Evolutionary conservation across 2,329 filamentous ascomycete genomes (phyloP), one percentile per base, ranked within the genome.

Genomic region (Ophiostoma ulmi): DNA sequence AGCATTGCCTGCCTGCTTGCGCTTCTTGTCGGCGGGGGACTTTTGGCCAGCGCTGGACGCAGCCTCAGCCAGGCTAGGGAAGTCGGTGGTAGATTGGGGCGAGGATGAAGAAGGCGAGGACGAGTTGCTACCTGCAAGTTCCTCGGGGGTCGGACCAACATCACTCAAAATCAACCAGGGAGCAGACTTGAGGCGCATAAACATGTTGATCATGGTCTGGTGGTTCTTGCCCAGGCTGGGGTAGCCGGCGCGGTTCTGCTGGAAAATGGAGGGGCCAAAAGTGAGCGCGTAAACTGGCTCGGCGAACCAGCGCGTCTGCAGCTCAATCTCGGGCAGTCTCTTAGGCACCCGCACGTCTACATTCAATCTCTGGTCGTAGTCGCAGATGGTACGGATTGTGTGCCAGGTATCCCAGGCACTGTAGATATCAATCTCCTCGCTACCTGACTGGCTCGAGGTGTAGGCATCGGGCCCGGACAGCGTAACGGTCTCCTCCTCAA

Each of bases 321-420:
- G 79, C 52, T 86, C 83, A 74, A 82, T 84, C 70, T 88, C 82
- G 0, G 89, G 88, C 72, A 90, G 82, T 14, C 84, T 80, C 35
- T 81, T 83, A 14, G 88, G 88, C 17, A 91, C 80, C 74, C 83
- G 82, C 41, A 91, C 77, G 2, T 85, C 87, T 80, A 97, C 88
- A 76, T 88, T 90, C 52, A 99, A 84, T 78, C 93, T 88, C 71
- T 86, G 81, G 79, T 90, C 90, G 80, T 99, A 98, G 81, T 90
- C 91, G 85, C 93, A 97, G 71, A 93, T 83, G 69, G 89, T 90
- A 69, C 95, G 87, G 76, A 99, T 91, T 31, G 90, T 85, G 78
- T 99, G 90, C 95, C 95, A 99, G 1, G 91, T 90, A 80, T 98
- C 94, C 96, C 96, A 99, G 2, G 90, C 86, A 69, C 89, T 89